Base-by-base conservation (phyloP, 495 filamentous ascomycete species). In the Trichodelitschia bisporula region DNA sequence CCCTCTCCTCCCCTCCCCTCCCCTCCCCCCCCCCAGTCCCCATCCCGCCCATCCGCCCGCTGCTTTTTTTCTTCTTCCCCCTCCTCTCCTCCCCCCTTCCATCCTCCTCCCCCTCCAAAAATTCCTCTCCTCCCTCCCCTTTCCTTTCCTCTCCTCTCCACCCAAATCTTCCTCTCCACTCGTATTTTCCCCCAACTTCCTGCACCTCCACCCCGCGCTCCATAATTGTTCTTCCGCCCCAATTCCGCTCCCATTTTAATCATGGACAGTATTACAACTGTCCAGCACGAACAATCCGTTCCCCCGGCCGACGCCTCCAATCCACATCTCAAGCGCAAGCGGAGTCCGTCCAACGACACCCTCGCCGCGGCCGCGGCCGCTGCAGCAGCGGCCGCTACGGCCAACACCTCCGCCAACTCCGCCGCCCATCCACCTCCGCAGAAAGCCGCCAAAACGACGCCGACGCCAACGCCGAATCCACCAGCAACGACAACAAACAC, bases 251-350 rank as follows among this genome's bases (percentile, higher is more conserved):
- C 21, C 21, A 25, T 25, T 12, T 25, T 12, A 12, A 25, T 25
- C 12, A 25, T 25, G 26, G 19, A 13, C 29, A 32, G 23, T 16
- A 34, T 37, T 29, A 15, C 27, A 14, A 38, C 19, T 34, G 26
- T 34, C 31, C 20, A 26, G 28, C 16, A 19, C 28, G 9, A n/a
- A 6, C 8, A 8, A 9, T 8, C 8, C 27, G 8, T 29, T 10
- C 27, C 27, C 9, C 9, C 14, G 14, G 17, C 19, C 16, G 23
- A 27, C 3, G 12, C 32, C 10, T 11, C 23, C 10, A 15, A 18
- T 13, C 13, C 13, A 14, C 37, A 45, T 29, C 29, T 45, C 33
- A 74, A 74, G 48, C 62, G 69, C 35, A 68, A 67, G 27, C 59
- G 69, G 26, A 69, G 63, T 19, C 59, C 59, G n/a, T 59, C 59